Evolutionary conservation across 805 yeast genomes (phyloP), one percentile per base, ranked within the genome.

Genomic region (Candida nemodendra): DNA sequence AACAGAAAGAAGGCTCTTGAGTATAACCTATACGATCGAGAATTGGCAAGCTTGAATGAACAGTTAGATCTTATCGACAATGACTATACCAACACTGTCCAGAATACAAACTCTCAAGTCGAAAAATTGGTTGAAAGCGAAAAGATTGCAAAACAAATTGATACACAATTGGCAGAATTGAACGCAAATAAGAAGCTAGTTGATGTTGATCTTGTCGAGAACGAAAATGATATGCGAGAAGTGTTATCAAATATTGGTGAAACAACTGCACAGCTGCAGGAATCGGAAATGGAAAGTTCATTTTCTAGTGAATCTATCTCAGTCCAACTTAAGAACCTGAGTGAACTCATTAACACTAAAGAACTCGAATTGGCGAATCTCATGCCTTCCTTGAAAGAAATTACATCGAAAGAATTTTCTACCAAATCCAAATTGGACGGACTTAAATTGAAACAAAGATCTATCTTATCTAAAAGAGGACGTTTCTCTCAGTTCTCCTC

Each of bases 1-100:
- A 78, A 75, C 41, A 71, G 74, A 39, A 78, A 84, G 47, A 84
- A 87, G 54, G 73, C 80, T 22, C 70, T 78, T 13, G 95, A 90
- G 50, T 89, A 76, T 60, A 78, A 83, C 23, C 62, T 90, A 8
- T 79, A 79, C 53, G 93, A 84, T 54, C 72, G 91, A 34, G 98
- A 93, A 58, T 61, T 84, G 38, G 70, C 67, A 30, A 81, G 78
- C 27, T 64, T 87, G 18, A 76, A 74, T 19, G 71, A 71, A 15
- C 74, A 76, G 31, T 75, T 85, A 21, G 89, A 79, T 36, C 64
- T 59, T 12, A 64, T 84, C 29, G 91, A 84, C 34, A 68, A 66
- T 17, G 75, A 74, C 14, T 80, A 85, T 47, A 68, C 71, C 17
- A 60, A 64, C 8, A 62, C 75, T 4, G 59, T 80, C 15, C 68